These are phyloP conservation scores for Isatis tinctoria DNA, from an alignment of 345 rosid genomes.

Conservation along the genomic window DNA sequence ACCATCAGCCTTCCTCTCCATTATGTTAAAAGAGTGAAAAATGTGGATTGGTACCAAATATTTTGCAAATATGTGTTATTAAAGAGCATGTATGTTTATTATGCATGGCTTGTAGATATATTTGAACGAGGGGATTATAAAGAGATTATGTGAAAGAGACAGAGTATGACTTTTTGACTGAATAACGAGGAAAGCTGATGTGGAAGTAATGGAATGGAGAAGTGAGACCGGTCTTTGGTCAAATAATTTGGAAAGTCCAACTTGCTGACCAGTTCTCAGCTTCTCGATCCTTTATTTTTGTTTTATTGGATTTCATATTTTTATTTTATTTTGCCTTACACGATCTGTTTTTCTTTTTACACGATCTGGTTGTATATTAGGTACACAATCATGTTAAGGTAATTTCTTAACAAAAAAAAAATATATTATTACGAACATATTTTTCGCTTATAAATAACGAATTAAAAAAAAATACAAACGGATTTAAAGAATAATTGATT, in stretches of 20 bases:
- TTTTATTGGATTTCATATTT: not conserved
- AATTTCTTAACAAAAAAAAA: not conserved
- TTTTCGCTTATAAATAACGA: not conserved
- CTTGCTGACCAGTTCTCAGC: conserved; percentile 31
- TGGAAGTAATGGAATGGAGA: conserved; percentile 11
- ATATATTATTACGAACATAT: not conserved
- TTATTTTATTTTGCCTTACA: not conserved
- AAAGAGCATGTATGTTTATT: conserved; percentile 2
- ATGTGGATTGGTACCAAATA: not conserved
- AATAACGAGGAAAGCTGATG: conserved; percentile 15
- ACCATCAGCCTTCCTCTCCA: conserved; percentile 36
- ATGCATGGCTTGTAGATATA: conserved; percentile 25
- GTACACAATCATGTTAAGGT: not conserved
- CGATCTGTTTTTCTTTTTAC: not conserved
- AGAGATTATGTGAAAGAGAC: conserved; percentile 21
- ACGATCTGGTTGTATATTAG: not conserved
- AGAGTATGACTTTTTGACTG: conserved; percentile 32
- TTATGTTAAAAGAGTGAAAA: not conserved
- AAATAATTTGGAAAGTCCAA: conserved; percentile 35
- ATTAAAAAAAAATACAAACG: too few species aligned
- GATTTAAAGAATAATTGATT: too few species aligned
- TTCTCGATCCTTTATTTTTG: conserved; percentile 24
- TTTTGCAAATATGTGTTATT: not conserved
- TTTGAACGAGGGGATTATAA: conserved; percentile 16
- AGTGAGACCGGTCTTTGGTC: conserved; percentile 33